Evolutionary conservation across 1,284 basidiomycete genomes (phyloP).

Genomic region (Microbotryum lychnidis-dioicae): DNA sequence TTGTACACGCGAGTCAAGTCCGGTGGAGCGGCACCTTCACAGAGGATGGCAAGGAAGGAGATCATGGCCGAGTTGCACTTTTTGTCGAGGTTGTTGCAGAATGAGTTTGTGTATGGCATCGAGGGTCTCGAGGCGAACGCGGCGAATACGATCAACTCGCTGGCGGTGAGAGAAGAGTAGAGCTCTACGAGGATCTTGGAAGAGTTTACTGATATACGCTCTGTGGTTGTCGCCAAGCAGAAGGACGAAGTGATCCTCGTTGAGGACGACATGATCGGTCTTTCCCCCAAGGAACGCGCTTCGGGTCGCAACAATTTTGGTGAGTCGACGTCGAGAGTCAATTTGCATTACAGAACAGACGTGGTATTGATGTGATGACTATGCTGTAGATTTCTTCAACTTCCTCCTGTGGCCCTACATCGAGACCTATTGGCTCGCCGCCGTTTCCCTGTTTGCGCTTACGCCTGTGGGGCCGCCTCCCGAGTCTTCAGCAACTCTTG

Average conservation of each 20-base stretch:
- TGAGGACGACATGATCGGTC: conserved; percentile 29
- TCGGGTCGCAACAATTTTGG: conserved; percentile 39
- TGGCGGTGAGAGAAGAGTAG: conserved; percentile 18
- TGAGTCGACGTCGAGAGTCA: not conserved
- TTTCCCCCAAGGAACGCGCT: conserved; percentile 34
- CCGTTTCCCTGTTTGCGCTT: conserved; percentile 39
- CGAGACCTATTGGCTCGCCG: conserved; percentile 40
- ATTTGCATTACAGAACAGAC: not conserved
- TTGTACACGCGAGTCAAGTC: conserved; percentile 41
- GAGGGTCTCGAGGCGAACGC: conserved; percentile 39
- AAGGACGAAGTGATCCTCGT: conserved; percentile 22
- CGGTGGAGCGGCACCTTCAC: conserved; percentile 37
- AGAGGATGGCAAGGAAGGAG: conserved; percentile 35
- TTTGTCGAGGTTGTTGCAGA: conserved; percentile 38
- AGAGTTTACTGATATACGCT: not conserved
- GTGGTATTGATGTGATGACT: not conserved
- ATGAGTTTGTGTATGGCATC: conserved; percentile 41
- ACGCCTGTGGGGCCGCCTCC: conserved; percentile 26
- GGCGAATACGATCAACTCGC: conserved; percentile 31
- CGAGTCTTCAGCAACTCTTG: conserved; percentile 17
- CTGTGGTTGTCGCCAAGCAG: not conserved
- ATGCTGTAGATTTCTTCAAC: conserved; percentile 22
- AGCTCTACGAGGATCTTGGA: not conserved
- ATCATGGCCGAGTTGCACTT: conserved; percentile 36
- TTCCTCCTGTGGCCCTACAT: conserved; percentile 31